phyloP scores from a whole-genome alignment of 116 monocot genomes.

The Iris pallida region DNA sequence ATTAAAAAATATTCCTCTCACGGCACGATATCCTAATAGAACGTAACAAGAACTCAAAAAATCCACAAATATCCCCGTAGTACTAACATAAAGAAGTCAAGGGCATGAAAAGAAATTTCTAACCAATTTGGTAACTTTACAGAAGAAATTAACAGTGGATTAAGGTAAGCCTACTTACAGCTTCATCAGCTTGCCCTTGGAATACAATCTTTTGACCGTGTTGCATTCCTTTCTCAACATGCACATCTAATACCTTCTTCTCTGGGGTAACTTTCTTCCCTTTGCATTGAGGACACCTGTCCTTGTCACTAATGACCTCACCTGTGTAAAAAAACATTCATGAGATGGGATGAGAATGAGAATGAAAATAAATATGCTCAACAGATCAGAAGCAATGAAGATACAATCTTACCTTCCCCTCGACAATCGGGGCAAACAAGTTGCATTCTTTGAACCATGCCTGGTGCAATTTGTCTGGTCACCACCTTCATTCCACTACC shows the following conservation, averaged over 20 bases:
- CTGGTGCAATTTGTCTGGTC: slow-evolving; percentile 63
- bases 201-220: slow-evolving; percentile 81
- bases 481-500: slow-evolving; percentile 53
- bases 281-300: slow-evolving; percentile 70
- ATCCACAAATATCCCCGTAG: too few relatives aligned
- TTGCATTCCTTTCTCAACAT: slow-evolving; percentile 92
- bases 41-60: too few relatives aligned
- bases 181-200: slow-evolving; percentile 86
- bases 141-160: background rate
- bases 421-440: slow-evolving; percentile 65
- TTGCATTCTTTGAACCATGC: slow-evolving; percentile 82
- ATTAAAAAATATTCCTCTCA: too few relatives aligned
- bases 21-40: too few relatives aligned
- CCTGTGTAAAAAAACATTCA: slow-evolving; percentile 31
- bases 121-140: too few relatives aligned
- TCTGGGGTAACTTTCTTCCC: slow-evolving; percentile 71
- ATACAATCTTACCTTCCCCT: slow-evolving; percentile 38
- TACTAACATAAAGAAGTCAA: too few relatives aligned
- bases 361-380: background rate
- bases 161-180: slow-evolving; percentile 34
- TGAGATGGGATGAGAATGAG: background rate
- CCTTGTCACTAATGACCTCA: slow-evolving; percentile 71
- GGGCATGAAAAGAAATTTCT: too few relatives aligned
- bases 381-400: background rate
- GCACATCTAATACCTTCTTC: slow-evolving; percentile 75